Percentiles rank a stretch among this genome's conserved stretches.
Evolutionary conservation across 2,329 filamentous ascomycete genomes (phyloP).

Genomic region (Cordyceps pruinosa): DNA sequence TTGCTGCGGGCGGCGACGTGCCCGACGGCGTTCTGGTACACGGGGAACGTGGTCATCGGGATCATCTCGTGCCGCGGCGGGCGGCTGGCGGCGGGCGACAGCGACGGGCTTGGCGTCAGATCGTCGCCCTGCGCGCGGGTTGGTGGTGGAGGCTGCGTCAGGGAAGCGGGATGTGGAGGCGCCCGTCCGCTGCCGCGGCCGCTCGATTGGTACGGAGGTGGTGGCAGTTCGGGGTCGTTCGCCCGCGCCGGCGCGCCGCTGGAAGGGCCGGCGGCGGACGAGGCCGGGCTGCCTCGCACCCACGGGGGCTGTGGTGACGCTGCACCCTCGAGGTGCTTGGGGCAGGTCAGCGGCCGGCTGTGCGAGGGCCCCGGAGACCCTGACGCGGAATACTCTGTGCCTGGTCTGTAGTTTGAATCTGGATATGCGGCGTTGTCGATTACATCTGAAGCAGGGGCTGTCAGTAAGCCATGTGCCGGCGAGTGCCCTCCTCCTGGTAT

Average conservation of each 20-base stretch:
- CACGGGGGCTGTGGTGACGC: background rate
- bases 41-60: constrained; percentile 7
- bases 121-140: background rate
- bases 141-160: background rate
- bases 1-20: constrained; percentile 1
- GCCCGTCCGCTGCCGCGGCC: background rate
- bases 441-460: background rate
- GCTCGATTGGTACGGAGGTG: constrained; percentile 1
- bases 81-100: background rate
- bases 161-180: background rate
- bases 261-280: background rate
- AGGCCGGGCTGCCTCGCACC: background rate
- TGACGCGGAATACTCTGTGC: constrained; percentile 1
- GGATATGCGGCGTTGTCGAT: constrained; percentile 6
- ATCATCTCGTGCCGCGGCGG: background rate
- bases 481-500: background rate
- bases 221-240: background rate
- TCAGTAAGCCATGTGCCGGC: background rate
- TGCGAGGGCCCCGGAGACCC: background rate
- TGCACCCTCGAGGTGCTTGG: background rate
- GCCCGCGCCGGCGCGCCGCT: background rate
- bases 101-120: background rate
- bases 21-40: background rate
- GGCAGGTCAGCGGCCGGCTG: background rate
- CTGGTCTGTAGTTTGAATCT: constrained; percentile 1